Evolutionary conservation across 129 eudicot species (phyloP).

Genomic region (carrot (Daucus carota)): DNA sequence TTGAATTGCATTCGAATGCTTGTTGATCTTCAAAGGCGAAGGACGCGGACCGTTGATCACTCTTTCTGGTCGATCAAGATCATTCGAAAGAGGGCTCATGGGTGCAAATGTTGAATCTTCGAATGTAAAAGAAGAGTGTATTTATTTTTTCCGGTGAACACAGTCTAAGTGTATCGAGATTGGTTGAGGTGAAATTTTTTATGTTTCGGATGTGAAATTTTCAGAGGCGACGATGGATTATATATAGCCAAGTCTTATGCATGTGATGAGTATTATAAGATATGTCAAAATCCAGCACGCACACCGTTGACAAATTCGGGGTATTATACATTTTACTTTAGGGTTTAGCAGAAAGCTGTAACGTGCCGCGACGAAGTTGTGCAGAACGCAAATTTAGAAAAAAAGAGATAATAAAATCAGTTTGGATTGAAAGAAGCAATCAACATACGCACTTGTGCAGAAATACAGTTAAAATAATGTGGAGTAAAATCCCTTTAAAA

Average conservation of each 20-base stretch:
- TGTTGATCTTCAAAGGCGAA: slow-evolving; percentile 36
- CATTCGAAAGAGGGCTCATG: slow-evolving; percentile 19
- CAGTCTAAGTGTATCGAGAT: too few species aligned
- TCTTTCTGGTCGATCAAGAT: not conserved
- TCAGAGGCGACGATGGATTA: not conserved
- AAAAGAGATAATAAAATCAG: too few species aligned
- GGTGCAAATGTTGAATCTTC: not conserved
- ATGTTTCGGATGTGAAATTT: not conserved
- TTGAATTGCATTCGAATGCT: slow-evolving; percentile 28
- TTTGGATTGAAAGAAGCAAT: too few species aligned
- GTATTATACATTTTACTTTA: not conserved
- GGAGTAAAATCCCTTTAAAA: too few species aligned
- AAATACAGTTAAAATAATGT: too few species aligned
- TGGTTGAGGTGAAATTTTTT: not conserved
- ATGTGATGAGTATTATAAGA: not conserved
- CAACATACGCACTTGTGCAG: too few species aligned
- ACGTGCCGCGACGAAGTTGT: not conserved
- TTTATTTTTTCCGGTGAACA: too few species aligned
- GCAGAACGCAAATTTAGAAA: not conserved
- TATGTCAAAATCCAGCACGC: slow-evolving; percentile 12
- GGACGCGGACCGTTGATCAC: slow-evolving; percentile 49
- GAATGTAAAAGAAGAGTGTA: too few species aligned
- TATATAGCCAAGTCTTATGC: slow-evolving; percentile 4
- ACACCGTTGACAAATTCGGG: slow-evolving; percentile 27
- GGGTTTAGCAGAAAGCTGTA: slow-evolving; percentile 16